A percentile compares a stretch with the other conserved stretches of the same genome.
Evolutionary conservation across 2,329 filamentous ascomycete genomes (phyloP).

Genomic region (Alternaria sp.): DNA sequence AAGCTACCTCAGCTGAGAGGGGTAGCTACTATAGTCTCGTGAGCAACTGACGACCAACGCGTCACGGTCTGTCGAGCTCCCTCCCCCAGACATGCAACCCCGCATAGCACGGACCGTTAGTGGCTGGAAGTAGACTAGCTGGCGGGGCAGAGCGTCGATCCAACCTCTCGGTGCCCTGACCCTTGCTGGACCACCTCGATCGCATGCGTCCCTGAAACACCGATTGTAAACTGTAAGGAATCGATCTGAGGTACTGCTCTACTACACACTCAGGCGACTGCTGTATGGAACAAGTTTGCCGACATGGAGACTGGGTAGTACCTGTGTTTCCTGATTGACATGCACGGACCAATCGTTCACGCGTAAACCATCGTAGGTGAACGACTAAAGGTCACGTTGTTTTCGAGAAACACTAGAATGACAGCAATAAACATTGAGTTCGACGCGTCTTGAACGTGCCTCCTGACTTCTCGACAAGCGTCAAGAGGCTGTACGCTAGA

Average conservation of each 20-base stretch:
- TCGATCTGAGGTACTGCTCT: neutral
- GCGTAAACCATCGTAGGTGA: neutral
- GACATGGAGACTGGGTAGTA: neutral
- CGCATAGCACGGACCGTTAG: conserved; percentile 30
- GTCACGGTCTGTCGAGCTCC: conserved; percentile 12
- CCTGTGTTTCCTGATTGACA: neutral
- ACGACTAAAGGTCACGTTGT: neutral
- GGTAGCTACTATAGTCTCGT: conserved; percentile 32
- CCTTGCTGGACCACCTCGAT: conserved; percentile 21
- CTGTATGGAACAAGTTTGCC: neutral
- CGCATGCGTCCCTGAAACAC: conserved; percentile 23
- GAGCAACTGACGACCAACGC: conserved; percentile 18
- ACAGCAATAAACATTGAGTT: neutral
- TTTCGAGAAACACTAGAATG: neutral
- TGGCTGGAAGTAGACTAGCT: conserved; percentile 21
- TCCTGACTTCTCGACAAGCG: neutral
- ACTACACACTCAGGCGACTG: neutral
- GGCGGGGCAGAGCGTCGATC: conserved; percentile 30
- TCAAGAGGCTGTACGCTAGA: neutral
- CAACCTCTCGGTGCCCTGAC: conserved; percentile 15
- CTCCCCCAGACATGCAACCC: conserved; percentile 38
- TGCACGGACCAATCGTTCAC: conserved; percentile 18
- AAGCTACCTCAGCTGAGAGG: conserved; percentile 32
- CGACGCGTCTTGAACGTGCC: neutral
- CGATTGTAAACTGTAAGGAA: neutral